A percentile compares a stretch with the other conserved stretches of the same genome.
These are phyloP conservation scores for Moesziomyces sp. DNA, from an alignment of 1,284 basidiomycete genomes.

Conservation along the genomic window DNA sequence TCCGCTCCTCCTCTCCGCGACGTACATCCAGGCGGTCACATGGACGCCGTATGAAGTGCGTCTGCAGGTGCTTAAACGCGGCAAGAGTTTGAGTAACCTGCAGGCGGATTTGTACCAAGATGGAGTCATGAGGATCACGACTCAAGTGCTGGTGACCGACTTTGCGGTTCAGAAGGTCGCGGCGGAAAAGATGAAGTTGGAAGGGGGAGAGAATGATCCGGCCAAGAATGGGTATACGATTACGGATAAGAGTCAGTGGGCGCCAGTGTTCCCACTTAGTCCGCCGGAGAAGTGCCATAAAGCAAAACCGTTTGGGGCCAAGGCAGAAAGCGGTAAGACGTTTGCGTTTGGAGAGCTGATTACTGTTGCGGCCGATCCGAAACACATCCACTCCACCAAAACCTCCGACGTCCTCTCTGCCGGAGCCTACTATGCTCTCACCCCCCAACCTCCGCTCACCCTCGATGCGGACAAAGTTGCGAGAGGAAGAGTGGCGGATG, in stretches of 20 bases:
- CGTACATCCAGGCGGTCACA: slow-evolving; percentile 39
- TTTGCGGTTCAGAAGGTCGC: slow-evolving; percentile 16
- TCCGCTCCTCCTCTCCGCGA: slow-evolving; percentile 34
- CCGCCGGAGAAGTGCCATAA: slow-evolving; percentile 9
- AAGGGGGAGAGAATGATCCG: slow-evolving; percentile 11
- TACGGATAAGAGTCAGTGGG: slow-evolving; percentile 24
- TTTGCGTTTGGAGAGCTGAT: slow-evolving; percentile 28
- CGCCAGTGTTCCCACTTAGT: slow-evolving; percentile 15
- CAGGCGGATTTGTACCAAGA: slow-evolving; percentile 43
- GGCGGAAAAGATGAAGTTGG: slow-evolving; percentile 10
- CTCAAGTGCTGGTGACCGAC: slow-evolving; percentile 41
- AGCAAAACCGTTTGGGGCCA: slow-evolving; percentile 7
- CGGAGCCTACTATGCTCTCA: slow-evolving; percentile 25
- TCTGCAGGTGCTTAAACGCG: slow-evolving; percentile 29
- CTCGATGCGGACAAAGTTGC: neutral
- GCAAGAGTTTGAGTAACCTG: slow-evolving; percentile 39
- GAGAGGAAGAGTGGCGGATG: slow-evolving; percentile 4
- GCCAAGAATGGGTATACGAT: slow-evolving; percentile 29
- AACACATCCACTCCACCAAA: neutral
- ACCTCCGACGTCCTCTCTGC: slow-evolving; percentile 5
- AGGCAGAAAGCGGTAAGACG: slow-evolving; percentile 12
- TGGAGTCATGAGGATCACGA: slow-evolving; percentile 19
- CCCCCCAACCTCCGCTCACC: neutral
- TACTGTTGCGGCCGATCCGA: slow-evolving; percentile 20
- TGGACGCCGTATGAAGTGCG: slow-evolving; percentile 13